phyloP scores from a whole-genome alignment of 768 basidiomycete species.

The Auriscalpium microsporum region DNA sequence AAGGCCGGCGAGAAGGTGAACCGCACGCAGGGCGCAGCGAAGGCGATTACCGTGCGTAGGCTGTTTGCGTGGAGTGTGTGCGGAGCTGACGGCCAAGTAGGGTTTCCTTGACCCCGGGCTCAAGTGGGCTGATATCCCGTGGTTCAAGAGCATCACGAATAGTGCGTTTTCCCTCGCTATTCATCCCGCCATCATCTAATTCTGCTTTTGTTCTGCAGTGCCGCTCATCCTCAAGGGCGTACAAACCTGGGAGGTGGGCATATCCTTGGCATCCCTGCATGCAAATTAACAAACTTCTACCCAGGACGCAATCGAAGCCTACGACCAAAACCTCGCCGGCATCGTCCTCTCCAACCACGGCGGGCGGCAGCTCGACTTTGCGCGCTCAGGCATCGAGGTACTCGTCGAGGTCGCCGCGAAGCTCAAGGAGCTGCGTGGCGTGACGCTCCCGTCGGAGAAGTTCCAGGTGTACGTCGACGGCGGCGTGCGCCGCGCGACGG shows the following conservation, averaged over 20 bases:
- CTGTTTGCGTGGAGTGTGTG: background rate
- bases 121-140: constrained; percentile 77
- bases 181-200: background rate
- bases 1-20: constrained; percentile 52
- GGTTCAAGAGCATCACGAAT: constrained; percentile 51
- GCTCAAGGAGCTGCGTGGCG: constrained; percentile 54
- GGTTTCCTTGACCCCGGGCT: constrained; percentile 93
- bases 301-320: constrained; percentile 44
- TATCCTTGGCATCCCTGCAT: background rate
- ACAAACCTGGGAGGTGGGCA: constrained; percentile 45
- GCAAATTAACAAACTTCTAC: background rate
- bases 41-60: constrained; percentile 75
- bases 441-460: constrained; percentile 66
- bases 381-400: constrained; percentile 30
- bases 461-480: constrained; percentile 91
- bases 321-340: constrained; percentile 35
- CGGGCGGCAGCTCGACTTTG: constrained; percentile 47
- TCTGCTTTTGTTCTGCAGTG: constrained; percentile 26
- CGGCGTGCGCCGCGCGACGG: constrained; percentile 87
- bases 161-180: constrained; percentile 21
- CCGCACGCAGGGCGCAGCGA: constrained; percentile 83
- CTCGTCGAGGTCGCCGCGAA: constrained; percentile 68
- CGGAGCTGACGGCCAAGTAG: constrained; percentile 25
- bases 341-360: constrained; percentile 55
- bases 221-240: constrained; percentile 60